Evolutionary conservation across 2,329 filamentous ascomycete genomes (phyloP).

Genomic region (Colletotrichum sp.): DNA sequence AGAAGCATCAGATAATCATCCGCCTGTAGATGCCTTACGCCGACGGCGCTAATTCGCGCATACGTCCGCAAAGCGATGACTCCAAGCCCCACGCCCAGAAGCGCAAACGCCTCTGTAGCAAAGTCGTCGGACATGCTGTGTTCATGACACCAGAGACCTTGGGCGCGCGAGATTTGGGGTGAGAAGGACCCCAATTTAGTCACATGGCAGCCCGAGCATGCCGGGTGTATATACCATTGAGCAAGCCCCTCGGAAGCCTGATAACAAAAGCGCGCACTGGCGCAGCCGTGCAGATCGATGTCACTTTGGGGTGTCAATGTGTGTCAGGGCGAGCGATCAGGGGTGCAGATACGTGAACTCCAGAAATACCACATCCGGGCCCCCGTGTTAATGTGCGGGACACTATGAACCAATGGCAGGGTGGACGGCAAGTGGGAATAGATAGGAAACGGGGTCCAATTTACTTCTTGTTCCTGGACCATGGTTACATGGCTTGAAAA

Average conservation of each 20-base stretch:
- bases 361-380: background rate
- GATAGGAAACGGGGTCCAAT: background rate
- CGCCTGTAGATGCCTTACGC: conserved; percentile 53
- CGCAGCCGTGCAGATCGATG: background rate
- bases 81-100: conserved; percentile 53
- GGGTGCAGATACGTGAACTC: background rate
- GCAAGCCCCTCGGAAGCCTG: background rate
- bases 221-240: background rate
- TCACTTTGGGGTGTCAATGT: background rate
- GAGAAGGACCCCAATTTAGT: background rate
- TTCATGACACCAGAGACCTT: background rate
- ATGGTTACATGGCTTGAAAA: background rate
- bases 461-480: background rate
- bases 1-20: conserved; percentile 57
- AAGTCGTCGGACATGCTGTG: conserved; percentile 24
- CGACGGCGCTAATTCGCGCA: conserved; percentile 52
- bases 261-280: background rate
- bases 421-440: background rate
- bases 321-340: background rate
- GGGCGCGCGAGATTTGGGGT: background rate
- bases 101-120: conserved; percentile 40
- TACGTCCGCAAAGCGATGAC: conserved; percentile 56
- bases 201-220: background rate
- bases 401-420: background rate
- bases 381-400: background rate